These are phyloP conservation scores for Phytophthora hybrid DNA, from an alignment of 352 stramenopile genomes.

Conservation along the genomic window DNA sequence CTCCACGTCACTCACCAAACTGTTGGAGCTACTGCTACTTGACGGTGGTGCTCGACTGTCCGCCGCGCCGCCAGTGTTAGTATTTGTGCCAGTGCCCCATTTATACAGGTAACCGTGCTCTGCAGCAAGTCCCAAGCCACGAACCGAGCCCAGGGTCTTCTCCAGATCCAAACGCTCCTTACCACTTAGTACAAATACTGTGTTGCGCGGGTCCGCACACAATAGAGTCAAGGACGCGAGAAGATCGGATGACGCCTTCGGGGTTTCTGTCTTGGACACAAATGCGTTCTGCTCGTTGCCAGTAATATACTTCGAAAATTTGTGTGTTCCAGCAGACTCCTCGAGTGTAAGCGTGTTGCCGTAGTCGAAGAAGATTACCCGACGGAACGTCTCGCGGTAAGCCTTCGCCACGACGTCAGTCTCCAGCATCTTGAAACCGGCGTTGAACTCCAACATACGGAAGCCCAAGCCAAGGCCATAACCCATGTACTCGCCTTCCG, in stretches of 20 bases:
- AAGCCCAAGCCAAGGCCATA: slow-evolving; percentile 97
- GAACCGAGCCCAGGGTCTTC: slow-evolving; percentile 94
- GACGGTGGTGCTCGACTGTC: slow-evolving; percentile 28
- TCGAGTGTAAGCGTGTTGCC: slow-evolving; percentile 97
- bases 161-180: slow-evolving; percentile 96
- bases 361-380: slow-evolving; percentile 98
- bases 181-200: slow-evolving; percentile 99
- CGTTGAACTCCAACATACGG: slow-evolving; percentile 96
- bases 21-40: slow-evolving; percentile 32
- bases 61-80: slow-evolving; percentile 45
- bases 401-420: slow-evolving; percentile 90
- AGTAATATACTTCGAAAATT: slow-evolving; percentile 89
- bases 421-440: slow-evolving; percentile 96
- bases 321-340: slow-evolving; percentile 66
- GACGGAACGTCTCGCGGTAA: slow-evolving; percentile 86
- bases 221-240: slow-evolving; percentile 91
- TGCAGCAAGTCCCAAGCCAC: slow-evolving; percentile 95
- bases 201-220: slow-evolving; percentile 96
- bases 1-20: slow-evolving; percentile 42
- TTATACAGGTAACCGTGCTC: slow-evolving; percentile 99
- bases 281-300: slow-evolving; percentile 39
- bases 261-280: slow-evolving; percentile 39
- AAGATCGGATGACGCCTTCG: slow-evolving; percentile 70
- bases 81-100: slow-evolving; percentile 67
- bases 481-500: slow-evolving; percentile 93